Evolutionary conservation across 495 filamentous ascomycete genomes (phyloP), one percentile per base, ranked within the genome.

Genomic region (Podospora fimiseda): DNA sequence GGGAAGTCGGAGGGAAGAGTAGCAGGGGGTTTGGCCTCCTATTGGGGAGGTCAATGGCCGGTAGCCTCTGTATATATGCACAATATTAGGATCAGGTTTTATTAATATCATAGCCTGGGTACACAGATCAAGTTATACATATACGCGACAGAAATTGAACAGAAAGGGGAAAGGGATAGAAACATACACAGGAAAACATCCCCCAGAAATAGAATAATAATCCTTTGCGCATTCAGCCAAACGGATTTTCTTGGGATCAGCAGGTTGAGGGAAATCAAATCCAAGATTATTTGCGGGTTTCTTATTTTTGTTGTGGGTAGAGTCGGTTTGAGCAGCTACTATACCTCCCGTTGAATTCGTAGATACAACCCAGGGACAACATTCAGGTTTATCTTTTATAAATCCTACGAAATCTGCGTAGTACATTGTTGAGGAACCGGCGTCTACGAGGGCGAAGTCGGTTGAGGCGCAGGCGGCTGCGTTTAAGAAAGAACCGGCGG

Each of bases 161-260:
- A 33, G 19, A 51, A 11, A 8, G 7, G 20, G 14, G 9, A 19
- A 9, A 3, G 23, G 15, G 8, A 4, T 21, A 21, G 19, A 21
- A 9, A 60, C 63, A 3, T 60, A 64, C 56, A 9, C 52, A 9
- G 64, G 64, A 51, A 58, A 65, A 33, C 62, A 63, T 2, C 49
- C 56, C 9, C 58, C 58, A 1, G 60, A 58, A n/a, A 65, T 53
- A 16, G 64, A 63, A 48, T 60, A 63, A 51, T 67, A 67, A 41
- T 67, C 64, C 0, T 55, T 51, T 9, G 64, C 57, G 15, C 62
- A 65, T 7, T 36, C 53, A 7, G 40, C 19, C 2, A 65, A 20
- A 33, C 5, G 27, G 9, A 43, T 39, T n/a, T 52, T 27, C 38
- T 43, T 43, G 11, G 14, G 22, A 49, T 60, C 37, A 11, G 30